These are phyloP conservation scores for Solanum dulcamara DNA, from an alignment of 257 asterid genomes.

Conservation along the genomic window DNA sequence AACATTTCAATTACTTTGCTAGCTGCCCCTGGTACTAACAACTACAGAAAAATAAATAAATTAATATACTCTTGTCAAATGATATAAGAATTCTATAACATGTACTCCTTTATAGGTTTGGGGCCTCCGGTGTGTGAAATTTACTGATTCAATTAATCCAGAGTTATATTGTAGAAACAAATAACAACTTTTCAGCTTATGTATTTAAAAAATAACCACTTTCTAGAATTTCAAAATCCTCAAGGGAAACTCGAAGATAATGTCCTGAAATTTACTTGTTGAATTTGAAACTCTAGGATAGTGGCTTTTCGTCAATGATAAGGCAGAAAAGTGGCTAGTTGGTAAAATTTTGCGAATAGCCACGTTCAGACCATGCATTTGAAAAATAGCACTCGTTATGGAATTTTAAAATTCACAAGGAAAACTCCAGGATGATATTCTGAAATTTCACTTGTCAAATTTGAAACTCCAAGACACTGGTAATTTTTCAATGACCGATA, in stretches of 20 bases:
- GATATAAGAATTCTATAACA: not conserved
- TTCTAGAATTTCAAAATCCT: not conserved
- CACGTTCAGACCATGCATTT: not conserved
- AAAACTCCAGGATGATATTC: not conserved
- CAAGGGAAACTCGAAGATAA: not conserved
- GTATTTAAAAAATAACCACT: not conserved
- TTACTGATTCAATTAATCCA: not conserved
- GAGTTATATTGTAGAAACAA: not conserved
- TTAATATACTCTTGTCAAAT: not conserved
- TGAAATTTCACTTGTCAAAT: not conserved
- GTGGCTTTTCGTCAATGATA: no score
- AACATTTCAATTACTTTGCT: constrained; percentile 30
- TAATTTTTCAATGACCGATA: not conserved
- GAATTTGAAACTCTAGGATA: not conserved
- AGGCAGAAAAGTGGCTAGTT: not conserved
- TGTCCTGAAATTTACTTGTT: not conserved
- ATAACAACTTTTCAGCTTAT: not conserved
- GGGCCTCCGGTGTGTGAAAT: not conserved
- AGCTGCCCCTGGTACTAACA: constrained; percentile 30
- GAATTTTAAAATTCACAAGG: not conserved
- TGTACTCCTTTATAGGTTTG: not conserved
- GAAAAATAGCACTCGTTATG: not conserved
- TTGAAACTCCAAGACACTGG: not conserved
- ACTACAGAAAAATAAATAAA: not conserved
- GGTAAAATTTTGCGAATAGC: not conserved